phyloP scores from a whole-genome alignment of 1,284 basidiomycete species.

The Fomitopsis betulina region DNA sequence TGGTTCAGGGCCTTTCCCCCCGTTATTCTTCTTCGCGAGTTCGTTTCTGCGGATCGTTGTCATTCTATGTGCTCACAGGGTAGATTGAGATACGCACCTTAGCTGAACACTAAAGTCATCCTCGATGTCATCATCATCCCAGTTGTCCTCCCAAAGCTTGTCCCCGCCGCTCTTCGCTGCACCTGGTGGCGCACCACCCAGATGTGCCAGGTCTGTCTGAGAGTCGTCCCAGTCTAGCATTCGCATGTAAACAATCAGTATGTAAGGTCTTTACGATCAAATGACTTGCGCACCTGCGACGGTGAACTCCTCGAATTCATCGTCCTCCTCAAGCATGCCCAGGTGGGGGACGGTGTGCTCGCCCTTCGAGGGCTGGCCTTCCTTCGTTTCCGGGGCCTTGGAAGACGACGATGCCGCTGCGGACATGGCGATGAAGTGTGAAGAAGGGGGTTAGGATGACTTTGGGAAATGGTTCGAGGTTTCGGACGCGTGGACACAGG shows the following conservation, averaged over 20 bases:
- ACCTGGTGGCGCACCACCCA: constrained; percentile 66
- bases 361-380: constrained; percentile 33
- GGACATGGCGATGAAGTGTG: constrained; percentile 21
- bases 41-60: constrained; percentile 46
- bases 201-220: constrained; percentile 74
- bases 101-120: constrained; percentile 96
- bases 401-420: constrained; percentile 29
- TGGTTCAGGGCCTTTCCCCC: constrained; percentile 36
- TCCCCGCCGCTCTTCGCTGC: constrained; percentile 71
- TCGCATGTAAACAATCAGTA: neutral
- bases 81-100: constrained; percentile 52
- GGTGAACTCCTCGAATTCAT: constrained; percentile 80
- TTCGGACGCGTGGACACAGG: neutral
- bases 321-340: constrained; percentile 78
- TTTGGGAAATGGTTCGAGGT: too few species aligned
- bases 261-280: neutral
- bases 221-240: constrained; percentile 79
- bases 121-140: constrained; percentile 99
- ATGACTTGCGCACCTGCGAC: constrained; percentile 51
- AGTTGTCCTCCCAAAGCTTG: constrained; percentile 98
- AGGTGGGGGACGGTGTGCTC: constrained; percentile 47
- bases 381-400: constrained; percentile 29
- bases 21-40: constrained; percentile 57
- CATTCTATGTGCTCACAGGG: neutral
- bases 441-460: neutral